phyloP scores from a whole-genome alignment of 2,329 filamentous ascomycete species.

The Cladosporium cucumerinum region DNA sequence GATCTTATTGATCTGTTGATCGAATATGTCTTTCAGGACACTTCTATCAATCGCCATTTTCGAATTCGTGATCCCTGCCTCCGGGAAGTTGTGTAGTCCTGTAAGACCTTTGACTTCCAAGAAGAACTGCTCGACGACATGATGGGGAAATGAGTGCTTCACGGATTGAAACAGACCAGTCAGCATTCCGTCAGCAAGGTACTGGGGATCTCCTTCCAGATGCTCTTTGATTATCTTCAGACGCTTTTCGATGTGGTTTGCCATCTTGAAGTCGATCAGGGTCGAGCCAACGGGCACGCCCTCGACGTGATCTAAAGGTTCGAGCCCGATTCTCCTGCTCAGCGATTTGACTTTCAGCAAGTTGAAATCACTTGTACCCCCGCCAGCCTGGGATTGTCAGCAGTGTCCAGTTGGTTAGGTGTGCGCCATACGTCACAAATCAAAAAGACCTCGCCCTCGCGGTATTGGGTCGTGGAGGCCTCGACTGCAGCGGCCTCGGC shows the following conservation, averaged over 20 bases:
- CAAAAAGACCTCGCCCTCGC: conserved; percentile 21
- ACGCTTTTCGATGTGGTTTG: neutral
- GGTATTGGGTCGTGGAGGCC: conserved; percentile 18
- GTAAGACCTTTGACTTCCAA: conserved; percentile 19
- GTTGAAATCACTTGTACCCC: neutral
- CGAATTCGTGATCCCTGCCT: neutral
- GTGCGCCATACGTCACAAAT: conserved; percentile 19
- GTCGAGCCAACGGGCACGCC: neutral
- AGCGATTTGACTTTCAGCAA: neutral
- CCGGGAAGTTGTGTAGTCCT: neutral
- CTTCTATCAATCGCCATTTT: neutral
- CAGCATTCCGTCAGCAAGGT: conserved; percentile 18
- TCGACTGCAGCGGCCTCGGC: conserved; percentile 24
- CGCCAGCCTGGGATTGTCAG: neutral
- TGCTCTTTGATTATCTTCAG: neutral
- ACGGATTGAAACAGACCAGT: conserved; percentile 17
- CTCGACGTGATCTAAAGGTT: neutral
- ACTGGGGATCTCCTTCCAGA: neutral
- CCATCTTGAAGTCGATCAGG: neutral
- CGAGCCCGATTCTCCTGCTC: neutral
- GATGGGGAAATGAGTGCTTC: conserved; percentile 22
- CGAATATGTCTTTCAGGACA: neutral
- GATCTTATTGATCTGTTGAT: neutral
- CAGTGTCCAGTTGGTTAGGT: neutral
- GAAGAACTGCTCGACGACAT: conserved; percentile 16